phyloP scores from a whole-genome alignment of 768 basidiomycete genomes.

The Chalciporus pseudorubinellus region DNA sequence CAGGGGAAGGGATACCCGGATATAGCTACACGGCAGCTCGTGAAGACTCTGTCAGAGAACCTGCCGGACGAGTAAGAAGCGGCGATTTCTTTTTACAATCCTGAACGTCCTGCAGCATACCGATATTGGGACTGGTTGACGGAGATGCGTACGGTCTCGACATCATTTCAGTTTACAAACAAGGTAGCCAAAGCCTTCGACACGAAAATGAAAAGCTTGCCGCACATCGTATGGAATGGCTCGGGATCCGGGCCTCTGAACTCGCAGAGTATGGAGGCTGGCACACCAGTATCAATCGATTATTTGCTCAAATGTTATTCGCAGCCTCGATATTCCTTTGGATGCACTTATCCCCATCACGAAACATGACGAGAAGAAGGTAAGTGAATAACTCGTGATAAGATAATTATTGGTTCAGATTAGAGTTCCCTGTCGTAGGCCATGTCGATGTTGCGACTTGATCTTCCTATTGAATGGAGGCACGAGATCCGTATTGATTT shows the following conservation, averaged over 20 bases:
- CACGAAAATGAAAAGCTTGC: slow-evolving; percentile 72
- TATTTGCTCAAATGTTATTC: not conserved
- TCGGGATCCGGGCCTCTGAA: slow-evolving; percentile 75
- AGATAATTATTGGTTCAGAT: not conserved
- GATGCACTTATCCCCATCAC: slow-evolving; percentile 69
- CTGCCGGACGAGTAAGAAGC: slow-evolving; percentile 56
- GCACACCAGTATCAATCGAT: not conserved
- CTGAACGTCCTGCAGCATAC: slow-evolving; percentile 49
- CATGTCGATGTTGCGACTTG: slow-evolving; percentile 54
- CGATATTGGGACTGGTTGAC: slow-evolving; percentile 80
- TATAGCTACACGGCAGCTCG: slow-evolving; percentile 81
- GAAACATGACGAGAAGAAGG: slow-evolving; percentile 74
- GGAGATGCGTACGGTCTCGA: slow-evolving; percentile 91
- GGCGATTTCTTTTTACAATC: not conserved
- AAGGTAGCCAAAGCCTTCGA: slow-evolving; percentile 67
- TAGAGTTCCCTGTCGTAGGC: slow-evolving; percentile 51
- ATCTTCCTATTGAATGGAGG: slow-evolving; percentile 69
- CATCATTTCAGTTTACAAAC: slow-evolving; percentile 84
- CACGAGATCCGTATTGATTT: slow-evolving; percentile 28
- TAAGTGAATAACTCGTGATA: slow-evolving; percentile 19
- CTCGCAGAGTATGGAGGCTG: slow-evolving; percentile 48
- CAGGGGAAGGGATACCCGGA: slow-evolving; percentile 99
- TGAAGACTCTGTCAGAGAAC: slow-evolving; percentile 66
- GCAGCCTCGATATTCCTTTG: slow-evolving; percentile 57
- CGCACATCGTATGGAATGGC: slow-evolving; percentile 69